Conservation (phyloP, 2,329 filamentous ascomycete species). For the Didymosphaeria variabile region DNA sequence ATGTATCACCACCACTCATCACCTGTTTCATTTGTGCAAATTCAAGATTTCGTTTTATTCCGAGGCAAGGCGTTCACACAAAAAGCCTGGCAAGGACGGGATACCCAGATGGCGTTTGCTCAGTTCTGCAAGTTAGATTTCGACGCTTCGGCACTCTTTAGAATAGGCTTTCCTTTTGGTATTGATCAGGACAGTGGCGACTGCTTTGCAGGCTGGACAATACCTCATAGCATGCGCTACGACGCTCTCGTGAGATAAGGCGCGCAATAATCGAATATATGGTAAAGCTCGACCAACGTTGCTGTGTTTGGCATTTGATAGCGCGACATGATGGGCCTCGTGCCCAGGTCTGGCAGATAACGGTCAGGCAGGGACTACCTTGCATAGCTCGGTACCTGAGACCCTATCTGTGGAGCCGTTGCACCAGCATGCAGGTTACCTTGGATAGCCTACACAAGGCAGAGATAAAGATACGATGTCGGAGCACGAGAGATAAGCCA, state of each 20-base stretch:
- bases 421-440: neutral
- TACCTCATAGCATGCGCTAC: neutral
- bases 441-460: neutral
- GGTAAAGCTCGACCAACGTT: neutral
- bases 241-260: neutral
- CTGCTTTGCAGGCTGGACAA: neutral
- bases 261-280: constrained; percentile 5
- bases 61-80: constrained; percentile 25
- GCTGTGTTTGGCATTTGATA: neutral
- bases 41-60: constrained; percentile 4
- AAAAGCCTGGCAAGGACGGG: constrained; percentile 26
- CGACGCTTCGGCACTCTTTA: neutral
- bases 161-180: neutral
- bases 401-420: constrained; percentile 7
- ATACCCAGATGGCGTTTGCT: constrained; percentile 34
- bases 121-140: constrained; percentile 2
- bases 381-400: neutral
- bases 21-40: constrained; percentile 14
- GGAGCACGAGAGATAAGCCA: constrained; percentile 5
- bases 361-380: neutral
- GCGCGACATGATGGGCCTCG: neutral
- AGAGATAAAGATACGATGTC: constrained; percentile 9
- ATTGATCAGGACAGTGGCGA: neutral
- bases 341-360: neutral
- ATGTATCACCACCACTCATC: constrained; percentile 11